These are phyloP conservation scores for Yarrowia sp. DNA, from an alignment of 805 yeast species.

Conservation along the genomic window DNA sequence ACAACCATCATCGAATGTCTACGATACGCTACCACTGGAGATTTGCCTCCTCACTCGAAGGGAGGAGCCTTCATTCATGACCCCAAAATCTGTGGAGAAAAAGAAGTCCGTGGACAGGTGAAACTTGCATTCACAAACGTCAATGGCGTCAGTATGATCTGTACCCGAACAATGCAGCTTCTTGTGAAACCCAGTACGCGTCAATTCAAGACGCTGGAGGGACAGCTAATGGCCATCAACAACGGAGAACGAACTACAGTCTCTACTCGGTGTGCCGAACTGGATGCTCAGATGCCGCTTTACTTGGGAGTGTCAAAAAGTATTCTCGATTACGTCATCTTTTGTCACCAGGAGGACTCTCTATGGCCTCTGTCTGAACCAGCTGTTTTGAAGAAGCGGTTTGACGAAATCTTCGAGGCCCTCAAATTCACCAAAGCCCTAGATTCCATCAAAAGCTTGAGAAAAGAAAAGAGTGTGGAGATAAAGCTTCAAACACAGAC, in stretches of 20 bases:
- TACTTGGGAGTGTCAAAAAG: constrained; percentile 89
- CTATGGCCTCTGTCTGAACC: constrained; percentile 97
- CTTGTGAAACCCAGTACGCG: constrained; percentile 63
- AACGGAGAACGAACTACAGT: constrained; percentile 73
- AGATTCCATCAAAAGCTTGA: constrained; percentile 74
- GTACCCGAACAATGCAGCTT: constrained; percentile 84
- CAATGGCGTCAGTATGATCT: constrained; percentile 78
- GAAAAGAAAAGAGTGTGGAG: constrained; percentile 79
- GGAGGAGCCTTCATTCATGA: constrained; percentile 97
- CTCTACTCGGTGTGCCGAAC: constrained; percentile 81
- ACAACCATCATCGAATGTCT: constrained; percentile 95
- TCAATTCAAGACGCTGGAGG: constrained; percentile 92
- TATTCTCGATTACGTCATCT: constrained; percentile 86
- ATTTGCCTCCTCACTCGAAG: constrained; percentile 91
- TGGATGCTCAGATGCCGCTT: constrained; percentile 78
- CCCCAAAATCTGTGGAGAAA: constrained; percentile 72
- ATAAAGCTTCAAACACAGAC: constrained; percentile 78
- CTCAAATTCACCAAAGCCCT: constrained; percentile 89
- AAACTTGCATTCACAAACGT: constrained; percentile 82
- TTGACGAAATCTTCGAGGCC: constrained; percentile 97
- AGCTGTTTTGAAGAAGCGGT: constrained; percentile 81
- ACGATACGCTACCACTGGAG: constrained; percentile 94
- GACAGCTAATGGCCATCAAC: constrained; percentile 72
- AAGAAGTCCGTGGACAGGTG: constrained; percentile 85
- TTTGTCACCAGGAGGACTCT: constrained; percentile 97